Base-by-base conservation (phyloP, 2,329 filamentous ascomycete genomes). In the Penicillium thymicola region DNA sequence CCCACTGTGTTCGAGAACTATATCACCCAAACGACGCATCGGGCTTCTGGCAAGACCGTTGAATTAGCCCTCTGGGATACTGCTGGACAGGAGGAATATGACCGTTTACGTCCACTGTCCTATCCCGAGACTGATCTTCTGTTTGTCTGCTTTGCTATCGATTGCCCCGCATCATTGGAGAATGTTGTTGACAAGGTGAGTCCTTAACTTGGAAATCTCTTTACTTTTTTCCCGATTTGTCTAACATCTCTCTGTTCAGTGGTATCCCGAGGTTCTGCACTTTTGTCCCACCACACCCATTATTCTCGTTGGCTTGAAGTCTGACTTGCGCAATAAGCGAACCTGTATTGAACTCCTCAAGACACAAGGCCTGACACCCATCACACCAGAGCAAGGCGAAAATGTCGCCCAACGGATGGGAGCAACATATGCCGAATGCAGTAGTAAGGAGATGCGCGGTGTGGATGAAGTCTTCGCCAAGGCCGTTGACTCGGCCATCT, bases 1-100 rank as follows among this genome's bases (percentile, higher is more conserved):
- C 94, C 94, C 4, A 99, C 94, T 2, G 94, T 99, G 51, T 99
- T 99, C 75, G 94, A 99, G 73, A 99, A 99, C 81, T 99, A 99
- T 84, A 97, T 99, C 78, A 97, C 94, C 53, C 93, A 96, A 75
- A 95, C 93, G 55, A 89, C 87, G 58, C 94, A 99, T 78, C 85
- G 87, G 63, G 85, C 87, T 43, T 90, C 89, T 13, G 92, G 93
- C 71, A 97, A 97, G 82, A 92, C 89, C 56, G 92, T 99, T 65
- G 94, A 99, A 79, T 85, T 99, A 59, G 94, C 94, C 40, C 84
- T 99, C 51, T 99, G 94, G 94, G 94, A 99, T 77, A 99, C 94
- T 28, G 94, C 94, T 67, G 94, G 94, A 38, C 94, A 99, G 77
- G 94, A 99, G 77, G 94, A 97, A 78, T 99, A 99, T 75, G 94